phyloP scores from a whole-genome alignment of 352 stramenopile species.

The Phytophthora melonis region DNA sequence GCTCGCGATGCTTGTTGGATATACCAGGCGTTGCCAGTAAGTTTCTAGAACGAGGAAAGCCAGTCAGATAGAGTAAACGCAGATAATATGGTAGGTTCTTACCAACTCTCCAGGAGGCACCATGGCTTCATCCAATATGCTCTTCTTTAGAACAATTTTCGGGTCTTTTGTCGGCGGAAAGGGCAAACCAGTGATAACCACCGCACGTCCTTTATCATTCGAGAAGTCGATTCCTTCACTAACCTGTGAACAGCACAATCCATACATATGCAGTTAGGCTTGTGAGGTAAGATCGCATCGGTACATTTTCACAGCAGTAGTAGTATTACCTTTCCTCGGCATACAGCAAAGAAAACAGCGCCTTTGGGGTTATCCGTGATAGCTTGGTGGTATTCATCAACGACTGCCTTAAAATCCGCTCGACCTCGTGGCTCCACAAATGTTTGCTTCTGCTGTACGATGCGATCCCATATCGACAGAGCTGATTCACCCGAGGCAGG shows the following conservation, averaged over 20 bases:
- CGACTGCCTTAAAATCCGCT: slow-evolving; percentile 80
- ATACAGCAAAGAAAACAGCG: slow-evolving; percentile 98
- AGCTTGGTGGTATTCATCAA: slow-evolving; percentile 83
- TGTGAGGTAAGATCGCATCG: neutral
- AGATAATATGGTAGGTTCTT: slow-evolving; percentile 9
- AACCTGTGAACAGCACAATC: slow-evolving; percentile 62
- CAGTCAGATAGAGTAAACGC: slow-evolving; percentile 6
- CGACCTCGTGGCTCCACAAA: slow-evolving; percentile 82
- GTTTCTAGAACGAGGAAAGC: slow-evolving; percentile 58
- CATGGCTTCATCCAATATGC: slow-evolving; percentile 93
- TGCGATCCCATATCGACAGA: slow-evolving; percentile 82
- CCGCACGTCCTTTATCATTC: slow-evolving; percentile 96
- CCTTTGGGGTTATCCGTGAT: slow-evolving; percentile 84
- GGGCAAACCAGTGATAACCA: slow-evolving; percentile 99
- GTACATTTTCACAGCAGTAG: neutral
- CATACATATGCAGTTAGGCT: neutral
- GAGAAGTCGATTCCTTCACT: slow-evolving; percentile 99
- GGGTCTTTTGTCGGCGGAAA: slow-evolving; percentile 98
- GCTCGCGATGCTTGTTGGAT: slow-evolving; percentile 97
- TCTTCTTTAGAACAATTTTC: slow-evolving; percentile 98
- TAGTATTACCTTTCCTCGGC: slow-evolving; percentile 93
- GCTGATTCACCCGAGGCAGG: slow-evolving; percentile 48
- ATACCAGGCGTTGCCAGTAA: slow-evolving; percentile 98
- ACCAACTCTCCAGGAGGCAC: slow-evolving; percentile 73
- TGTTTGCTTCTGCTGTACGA: slow-evolving; percentile 78